Evolutionary conservation across 768 basidiomycete genomes (phyloP).

Genomic region (Albatrellus ellisii): DNA sequence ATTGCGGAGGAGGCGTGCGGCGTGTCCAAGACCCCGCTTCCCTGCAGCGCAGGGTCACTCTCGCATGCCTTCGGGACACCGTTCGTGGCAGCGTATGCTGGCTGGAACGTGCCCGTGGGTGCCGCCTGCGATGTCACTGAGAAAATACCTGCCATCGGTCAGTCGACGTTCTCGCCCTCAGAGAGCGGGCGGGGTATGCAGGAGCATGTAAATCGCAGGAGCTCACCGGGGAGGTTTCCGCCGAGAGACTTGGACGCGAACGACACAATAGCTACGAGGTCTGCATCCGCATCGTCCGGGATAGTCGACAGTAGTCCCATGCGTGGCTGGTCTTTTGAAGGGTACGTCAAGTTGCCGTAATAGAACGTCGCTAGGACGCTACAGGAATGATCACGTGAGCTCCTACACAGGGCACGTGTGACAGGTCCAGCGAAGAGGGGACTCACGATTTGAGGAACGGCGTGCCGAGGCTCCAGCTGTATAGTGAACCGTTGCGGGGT

Average conservation of each 20-base stretch:
- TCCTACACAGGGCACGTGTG: not conserved
- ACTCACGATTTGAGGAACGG: slow-evolving; percentile 67
- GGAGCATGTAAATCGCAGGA: too few species aligned
- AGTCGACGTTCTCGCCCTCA: too few species aligned
- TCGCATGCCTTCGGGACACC: too few species aligned
- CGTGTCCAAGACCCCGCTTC: too few species aligned
- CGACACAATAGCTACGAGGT: slow-evolving; percentile 23
- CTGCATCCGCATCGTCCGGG: slow-evolving; percentile 34
- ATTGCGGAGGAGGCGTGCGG: too few species aligned
- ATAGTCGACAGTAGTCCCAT: slow-evolving; percentile 66
- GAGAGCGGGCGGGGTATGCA: too few species aligned
- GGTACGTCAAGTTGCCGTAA: slow-evolving; percentile 59
- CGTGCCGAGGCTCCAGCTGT: slow-evolving; percentile 67
- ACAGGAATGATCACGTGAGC: not conserved
- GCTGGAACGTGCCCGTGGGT: too few species aligned
- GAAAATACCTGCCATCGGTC: too few species aligned
- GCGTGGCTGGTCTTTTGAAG: slow-evolving; percentile 52
- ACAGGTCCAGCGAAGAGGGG: not conserved
- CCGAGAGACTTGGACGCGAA: slow-evolving; percentile 18
- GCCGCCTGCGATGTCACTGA: too few species aligned
- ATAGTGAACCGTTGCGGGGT: slow-evolving; percentile 41
- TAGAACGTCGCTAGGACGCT: slow-evolving; percentile 59
- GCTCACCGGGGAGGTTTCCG: slow-evolving; percentile 18
- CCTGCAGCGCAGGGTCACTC: too few species aligned
- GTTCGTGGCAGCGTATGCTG: too few species aligned